Base-by-base conservation (phyloP, 2,329 filamentous ascomycete species). In the Trichoderma sp. region DNA sequence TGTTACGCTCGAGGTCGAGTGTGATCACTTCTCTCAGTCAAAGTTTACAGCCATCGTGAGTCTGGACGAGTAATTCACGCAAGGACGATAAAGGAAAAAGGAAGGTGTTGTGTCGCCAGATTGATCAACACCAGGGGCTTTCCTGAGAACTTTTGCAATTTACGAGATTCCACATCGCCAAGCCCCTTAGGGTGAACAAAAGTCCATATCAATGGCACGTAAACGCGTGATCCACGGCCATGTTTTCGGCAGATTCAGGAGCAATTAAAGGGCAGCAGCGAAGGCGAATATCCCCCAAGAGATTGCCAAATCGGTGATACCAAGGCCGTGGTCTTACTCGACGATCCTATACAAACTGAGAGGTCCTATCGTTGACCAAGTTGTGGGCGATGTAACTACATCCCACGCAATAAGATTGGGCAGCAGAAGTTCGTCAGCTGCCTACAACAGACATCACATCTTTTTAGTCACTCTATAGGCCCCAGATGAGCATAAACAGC, bases 61-160 rank as follows among this genome's bases (percentile, higher is more conserved):
- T 25, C 63, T 50, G 37, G 39, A 29, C 53, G 13, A 19, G 9
- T 29, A 66, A 17, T 22, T 13, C 22, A 29, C 32, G 54, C 42
- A 53, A 42, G 19, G 22, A 25, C n/a, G 39, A 32, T 12, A 50
- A 50, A 57, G n/a, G 2, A 37, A 67, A 68, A 29, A 58, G 66
- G 66, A 64, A 68, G 66, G 66, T 68, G 66, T 56, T 17, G 48
- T 52, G 5, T 10, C 15, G 29, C 39, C n/a, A 39, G 17, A n/a
- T 19, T 37, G 35, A 12, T 52, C 39, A 52, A 59, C 13, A 15
- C 25, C 25, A 29, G 35, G 56, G 42, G 4, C 29, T 53, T 5
- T 42, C 1, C 13, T n/a, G 35, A 52, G 56, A 60, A 59, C 64
- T 54, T 61, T 63, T 67, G 65, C 48, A 34, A 54, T 12, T n/a